phyloP scores from a whole-genome alignment of 768 basidiomycete genomes.

The Boletellus ananiceps region DNA sequence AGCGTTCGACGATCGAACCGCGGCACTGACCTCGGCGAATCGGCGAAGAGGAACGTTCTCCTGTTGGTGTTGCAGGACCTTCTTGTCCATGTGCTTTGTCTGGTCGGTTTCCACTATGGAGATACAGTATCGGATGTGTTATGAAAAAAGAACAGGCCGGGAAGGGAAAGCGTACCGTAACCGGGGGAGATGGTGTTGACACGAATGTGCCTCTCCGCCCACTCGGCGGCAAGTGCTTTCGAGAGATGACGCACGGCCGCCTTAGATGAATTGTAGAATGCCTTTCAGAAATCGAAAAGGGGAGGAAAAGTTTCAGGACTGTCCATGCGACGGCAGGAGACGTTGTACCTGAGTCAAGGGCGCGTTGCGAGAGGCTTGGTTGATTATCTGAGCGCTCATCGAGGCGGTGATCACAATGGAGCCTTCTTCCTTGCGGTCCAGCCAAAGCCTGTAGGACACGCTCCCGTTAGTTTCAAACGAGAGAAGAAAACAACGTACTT shows the following conservation, averaged over 20 bases:
- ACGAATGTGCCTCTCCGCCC: slow-evolving; percentile 49
- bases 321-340: background rate
- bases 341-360: slow-evolving; percentile 46
- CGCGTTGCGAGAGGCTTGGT: slow-evolving; percentile 41
- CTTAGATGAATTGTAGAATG: slow-evolving; percentile 65
- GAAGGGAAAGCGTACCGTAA: slow-evolving; percentile 32
- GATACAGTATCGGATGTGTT: no score
- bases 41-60: slow-evolving; percentile 48
- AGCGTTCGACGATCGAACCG: background rate
- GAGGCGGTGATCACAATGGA: slow-evolving; percentile 63
- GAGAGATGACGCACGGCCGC: slow-evolving; percentile 61
- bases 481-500: slow-evolving; percentile 31
- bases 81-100: slow-evolving; percentile 48
- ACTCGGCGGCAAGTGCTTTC: slow-evolving; percentile 58
- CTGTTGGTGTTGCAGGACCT: slow-evolving; percentile 46
- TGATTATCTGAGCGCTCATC: slow-evolving; percentile 67
- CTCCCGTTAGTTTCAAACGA: rapidly evolving
- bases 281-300: slow-evolving; percentile 9
- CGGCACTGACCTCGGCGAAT: slow-evolving; percentile 46
- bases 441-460: slow-evolving; percentile 39
- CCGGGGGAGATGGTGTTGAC: slow-evolving; percentile 66
- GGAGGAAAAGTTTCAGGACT: background rate
- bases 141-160: background rate
- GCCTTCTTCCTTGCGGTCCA: slow-evolving; percentile 30
- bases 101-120: slow-evolving; percentile 54